These are phyloP conservation scores for Alternaria sp. DNA, from an alignment of 2,329 filamentous ascomycete species.

Conservation along the genomic window DNA sequence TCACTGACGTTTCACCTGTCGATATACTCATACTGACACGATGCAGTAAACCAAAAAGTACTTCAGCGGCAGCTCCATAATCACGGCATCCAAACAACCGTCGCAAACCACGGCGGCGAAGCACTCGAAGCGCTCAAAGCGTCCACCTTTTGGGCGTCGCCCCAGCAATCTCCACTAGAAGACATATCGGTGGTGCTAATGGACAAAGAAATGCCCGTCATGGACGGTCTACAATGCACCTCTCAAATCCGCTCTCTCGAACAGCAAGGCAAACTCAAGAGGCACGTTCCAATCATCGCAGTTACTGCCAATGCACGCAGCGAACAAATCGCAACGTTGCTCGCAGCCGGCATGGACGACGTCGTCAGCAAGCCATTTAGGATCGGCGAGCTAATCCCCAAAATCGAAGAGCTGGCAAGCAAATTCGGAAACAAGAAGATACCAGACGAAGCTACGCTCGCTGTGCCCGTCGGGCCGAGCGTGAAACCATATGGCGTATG, in stretches of 20 bases:
- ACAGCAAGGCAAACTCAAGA: slow-evolving; percentile 36
- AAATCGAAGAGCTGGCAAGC: slow-evolving; percentile 56
- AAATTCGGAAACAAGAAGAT: slow-evolving; percentile 11
- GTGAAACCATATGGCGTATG: background rate
- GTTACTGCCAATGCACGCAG: slow-evolving; percentile 51
- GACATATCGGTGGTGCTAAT: slow-evolving; percentile 46
- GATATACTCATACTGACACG: background rate
- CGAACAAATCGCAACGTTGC: slow-evolving; percentile 49
- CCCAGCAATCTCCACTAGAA: slow-evolving; percentile 9
- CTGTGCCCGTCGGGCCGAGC: background rate
- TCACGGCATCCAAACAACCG: slow-evolving; percentile 53
- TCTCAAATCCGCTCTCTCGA: slow-evolving; percentile 47
- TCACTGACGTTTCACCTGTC: background rate
- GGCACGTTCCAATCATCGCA: slow-evolving; percentile 51
- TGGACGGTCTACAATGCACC: slow-evolving; percentile 50
- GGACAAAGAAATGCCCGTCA: slow-evolving; percentile 52
- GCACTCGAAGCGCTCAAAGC: slow-evolving; percentile 53
- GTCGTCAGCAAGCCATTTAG: slow-evolving; percentile 59
- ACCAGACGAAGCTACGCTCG: background rate
- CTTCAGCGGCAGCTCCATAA: slow-evolving; percentile 58
- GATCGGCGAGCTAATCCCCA: slow-evolving; percentile 58
- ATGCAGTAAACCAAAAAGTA: slow-evolving; percentile 56
- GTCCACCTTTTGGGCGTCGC: slow-evolving; percentile 50
- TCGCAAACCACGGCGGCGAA: slow-evolving; percentile 59
- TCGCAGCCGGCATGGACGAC: slow-evolving; percentile 54